Percentiles rank a stretch among this genome's conserved stretches.
Conservation (phyloP, 2,329 filamentous ascomycete species). For the Alternaria atra region DNA sequence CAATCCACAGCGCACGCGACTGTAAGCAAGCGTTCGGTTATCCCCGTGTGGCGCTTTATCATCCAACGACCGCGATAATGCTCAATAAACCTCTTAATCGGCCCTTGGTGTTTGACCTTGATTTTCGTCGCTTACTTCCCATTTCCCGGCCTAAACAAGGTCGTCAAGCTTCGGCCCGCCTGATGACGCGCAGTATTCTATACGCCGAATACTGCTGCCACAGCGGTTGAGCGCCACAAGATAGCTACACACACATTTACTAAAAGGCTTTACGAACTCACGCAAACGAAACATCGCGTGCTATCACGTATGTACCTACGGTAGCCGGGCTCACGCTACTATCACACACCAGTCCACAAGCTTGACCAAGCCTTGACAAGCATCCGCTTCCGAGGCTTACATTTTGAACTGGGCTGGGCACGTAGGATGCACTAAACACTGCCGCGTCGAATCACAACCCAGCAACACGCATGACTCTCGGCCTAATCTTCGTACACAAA, state of each 20-base stretch:
- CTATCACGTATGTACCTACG: background rate
- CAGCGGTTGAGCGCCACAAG: background rate
- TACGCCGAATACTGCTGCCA: background rate
- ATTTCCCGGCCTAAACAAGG: background rate
- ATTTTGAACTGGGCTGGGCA: conserved; percentile 5
- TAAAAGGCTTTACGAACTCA: background rate
- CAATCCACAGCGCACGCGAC: conserved; percentile 18
- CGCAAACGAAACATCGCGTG: background rate
- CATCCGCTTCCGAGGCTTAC: conserved; percentile 25
- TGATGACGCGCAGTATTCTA: background rate
- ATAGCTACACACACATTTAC: background rate
- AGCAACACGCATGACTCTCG: background rate
- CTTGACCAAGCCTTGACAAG: conserved; percentile 29
- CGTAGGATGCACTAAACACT: conserved; percentile 3
- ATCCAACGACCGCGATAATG: background rate
- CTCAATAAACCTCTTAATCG: background rate
- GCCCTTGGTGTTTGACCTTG: background rate
- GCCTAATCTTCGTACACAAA: conserved; percentile 3
- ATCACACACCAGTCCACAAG: background rate
- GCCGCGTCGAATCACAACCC: conserved; percentile 13
- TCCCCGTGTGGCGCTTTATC: background rate
- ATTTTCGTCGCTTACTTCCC: background rate
- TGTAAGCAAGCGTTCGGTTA: background rate
- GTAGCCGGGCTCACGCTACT: background rate
- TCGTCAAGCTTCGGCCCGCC: conserved; percentile 1